Evolutionary conservation across 768 basidiomycete genomes (phyloP).

Genomic region (Cystobasidium tubakii): DNA sequence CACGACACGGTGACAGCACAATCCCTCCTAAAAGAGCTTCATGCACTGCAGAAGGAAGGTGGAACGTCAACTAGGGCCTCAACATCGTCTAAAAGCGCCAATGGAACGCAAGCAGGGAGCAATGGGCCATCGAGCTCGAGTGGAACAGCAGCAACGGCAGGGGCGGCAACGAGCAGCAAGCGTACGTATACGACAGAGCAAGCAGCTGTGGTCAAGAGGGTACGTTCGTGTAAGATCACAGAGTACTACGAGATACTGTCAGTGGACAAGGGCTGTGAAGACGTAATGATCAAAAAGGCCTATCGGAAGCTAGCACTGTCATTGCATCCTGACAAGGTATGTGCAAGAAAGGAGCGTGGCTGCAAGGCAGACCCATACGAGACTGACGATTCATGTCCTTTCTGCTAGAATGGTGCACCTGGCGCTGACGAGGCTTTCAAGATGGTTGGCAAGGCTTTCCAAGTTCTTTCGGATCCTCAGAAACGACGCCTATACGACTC

Average conservation of each 20-base stretch:
- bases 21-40: conserved; percentile 20
- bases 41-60: conserved; percentile 29
- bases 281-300: conserved; percentile 60
- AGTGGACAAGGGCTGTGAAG: conserved; percentile 72
- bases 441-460: conserved; percentile 95
- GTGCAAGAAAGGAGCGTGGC: neutral
- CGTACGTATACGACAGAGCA: conserved; percentile 70
- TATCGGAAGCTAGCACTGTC: conserved; percentile 50
- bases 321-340: conserved; percentile 5
- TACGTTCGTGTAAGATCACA: conserved; percentile 75
- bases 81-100: neutral
- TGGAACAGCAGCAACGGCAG: conserved; percentile 2
- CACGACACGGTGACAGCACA: conserved; percentile 22
- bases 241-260: conserved; percentile 89
- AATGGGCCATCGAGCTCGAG: neutral
- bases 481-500: conserved; percentile 81
- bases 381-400: conserved; percentile 56
- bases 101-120: neutral
- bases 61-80: neutral
- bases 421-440: conserved; percentile 98
- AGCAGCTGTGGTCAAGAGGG: conserved; percentile 70
- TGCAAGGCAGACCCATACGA: conserved; percentile 69
- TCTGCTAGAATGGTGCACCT: conserved; percentile 92
- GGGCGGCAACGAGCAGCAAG: conserved; percentile 21
- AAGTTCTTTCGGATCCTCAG: conserved; percentile 75